These are phyloP conservation scores for Rhynchospora breviuscula DNA, from an alignment of 176 grass and related monocot species.

Conservation along the genomic window DNA sequence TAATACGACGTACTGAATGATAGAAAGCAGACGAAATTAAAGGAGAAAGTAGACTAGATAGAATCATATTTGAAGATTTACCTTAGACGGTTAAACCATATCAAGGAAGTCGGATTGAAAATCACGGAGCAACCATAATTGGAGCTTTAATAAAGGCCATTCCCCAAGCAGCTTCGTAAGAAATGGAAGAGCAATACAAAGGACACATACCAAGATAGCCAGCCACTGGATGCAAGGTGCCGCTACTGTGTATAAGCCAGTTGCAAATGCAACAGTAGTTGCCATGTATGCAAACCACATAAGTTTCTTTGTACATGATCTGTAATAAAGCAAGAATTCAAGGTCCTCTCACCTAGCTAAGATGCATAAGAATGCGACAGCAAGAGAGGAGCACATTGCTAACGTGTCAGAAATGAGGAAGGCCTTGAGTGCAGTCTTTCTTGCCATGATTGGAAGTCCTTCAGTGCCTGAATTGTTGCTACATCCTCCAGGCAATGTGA, in stretches of 20 bases:
- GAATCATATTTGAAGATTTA: too few relatives aligned
- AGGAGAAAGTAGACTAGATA: too few relatives aligned
- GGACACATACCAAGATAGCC: not conserved
- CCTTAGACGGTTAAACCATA: too few relatives aligned
- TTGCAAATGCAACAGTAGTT: not conserved
- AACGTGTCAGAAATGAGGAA: slow-evolving; percentile 24
- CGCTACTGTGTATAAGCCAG: slow-evolving; percentile 2
- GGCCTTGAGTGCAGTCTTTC: not conserved
- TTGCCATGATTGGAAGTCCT: slow-evolving; percentile 23
- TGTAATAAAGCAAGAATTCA: slow-evolving; percentile 26
- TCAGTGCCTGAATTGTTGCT: not conserved
- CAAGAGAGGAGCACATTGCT: slow-evolving; percentile 18
- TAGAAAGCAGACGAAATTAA: too few relatives aligned
- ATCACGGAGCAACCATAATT: not conserved
- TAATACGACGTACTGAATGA: too few relatives aligned
- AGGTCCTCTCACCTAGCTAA: slow-evolving; percentile 25
- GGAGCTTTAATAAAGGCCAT: not conserved
- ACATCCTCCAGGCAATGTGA: not conserved
- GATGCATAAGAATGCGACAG: slow-evolving; percentile 28
- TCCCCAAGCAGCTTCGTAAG: not conserved
- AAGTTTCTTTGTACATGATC: slow-evolving; percentile 12
- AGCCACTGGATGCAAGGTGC: not conserved
- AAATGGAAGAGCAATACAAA: not conserved
- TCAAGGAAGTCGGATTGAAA: not conserved
- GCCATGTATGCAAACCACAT: slow-evolving; percentile 30